phyloP scores from a whole-genome alignment of 208 protist genomes.

The Trypanosoma rangeli region DNA sequence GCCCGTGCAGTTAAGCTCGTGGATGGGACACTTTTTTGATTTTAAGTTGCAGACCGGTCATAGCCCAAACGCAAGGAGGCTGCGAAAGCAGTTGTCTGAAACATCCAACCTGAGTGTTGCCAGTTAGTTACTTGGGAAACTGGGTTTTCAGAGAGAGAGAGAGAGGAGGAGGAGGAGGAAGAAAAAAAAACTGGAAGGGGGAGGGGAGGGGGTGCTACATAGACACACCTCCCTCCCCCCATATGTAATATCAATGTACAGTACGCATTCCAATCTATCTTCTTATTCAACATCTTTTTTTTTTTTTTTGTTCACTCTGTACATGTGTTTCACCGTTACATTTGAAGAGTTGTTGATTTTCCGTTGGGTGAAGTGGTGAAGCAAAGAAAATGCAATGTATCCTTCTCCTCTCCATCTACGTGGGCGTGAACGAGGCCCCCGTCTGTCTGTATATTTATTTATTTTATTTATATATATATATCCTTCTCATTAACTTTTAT shows the following conservation, averaged over 20 bases:
- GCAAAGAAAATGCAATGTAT: neutral
- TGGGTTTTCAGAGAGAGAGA: neutral
- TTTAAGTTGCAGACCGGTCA: neutral
- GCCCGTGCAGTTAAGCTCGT: neutral
- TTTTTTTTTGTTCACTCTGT: neutral
- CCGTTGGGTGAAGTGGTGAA: neutral
- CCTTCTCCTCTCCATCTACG: neutral
- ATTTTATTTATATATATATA: too few relatives aligned
- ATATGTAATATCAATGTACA: neutral
- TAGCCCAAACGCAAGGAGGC: neutral
- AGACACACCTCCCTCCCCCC: neutral
- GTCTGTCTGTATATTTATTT: too few relatives aligned
- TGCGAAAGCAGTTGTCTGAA: neutral
- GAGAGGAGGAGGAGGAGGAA: neutral
- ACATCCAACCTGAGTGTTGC: neutral
- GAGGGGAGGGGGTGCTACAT: neutral
- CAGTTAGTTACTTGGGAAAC: neutral
- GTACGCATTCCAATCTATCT: neutral
- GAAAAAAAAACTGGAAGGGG: neutral
- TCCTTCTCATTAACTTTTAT: neutral
- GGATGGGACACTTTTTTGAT: neutral
- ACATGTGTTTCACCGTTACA: neutral
- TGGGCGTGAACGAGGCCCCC: too few relatives aligned
- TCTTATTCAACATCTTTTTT: conserved; percentile 9
- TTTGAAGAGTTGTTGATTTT: neutral